Conservation (phyloP, 306 rosid genomes). For the Macrotyloma uniflorum region DNA sequence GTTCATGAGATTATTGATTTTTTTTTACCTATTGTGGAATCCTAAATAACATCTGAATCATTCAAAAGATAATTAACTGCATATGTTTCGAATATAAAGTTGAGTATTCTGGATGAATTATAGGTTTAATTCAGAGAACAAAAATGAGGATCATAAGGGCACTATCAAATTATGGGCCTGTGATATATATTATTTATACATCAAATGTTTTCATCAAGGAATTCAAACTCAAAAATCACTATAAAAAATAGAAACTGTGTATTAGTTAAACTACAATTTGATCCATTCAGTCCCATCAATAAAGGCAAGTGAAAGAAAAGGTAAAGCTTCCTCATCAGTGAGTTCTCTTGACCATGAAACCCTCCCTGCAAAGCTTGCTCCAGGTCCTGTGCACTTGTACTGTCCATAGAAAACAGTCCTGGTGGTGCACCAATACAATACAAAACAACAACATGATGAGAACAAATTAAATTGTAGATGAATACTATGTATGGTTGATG, state of each 20-base stretch:
- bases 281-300: slow-evolving; percentile 95
- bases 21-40: too few species aligned
- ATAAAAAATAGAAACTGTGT: neutral
- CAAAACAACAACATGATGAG: neutral
- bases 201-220: neutral
- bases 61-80: too few species aligned
- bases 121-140: neutral
- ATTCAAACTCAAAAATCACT: neutral
- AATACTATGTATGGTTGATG: too few species aligned
- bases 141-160: neutral
- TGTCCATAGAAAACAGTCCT: slow-evolving; percentile 99
- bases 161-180: neutral
- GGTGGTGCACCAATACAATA: slow-evolving; percentile 2
- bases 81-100: too few species aligned
- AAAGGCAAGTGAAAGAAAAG: slow-evolving; percentile 83
- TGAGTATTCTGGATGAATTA: too few species aligned
- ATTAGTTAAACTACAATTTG: slow-evolving; percentile 38
- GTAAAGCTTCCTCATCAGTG: slow-evolving; percentile 85
- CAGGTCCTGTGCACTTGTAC: slow-evolving; percentile 89
- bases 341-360: slow-evolving; percentile 97
- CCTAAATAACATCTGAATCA: too few species aligned
- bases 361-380: slow-evolving; percentile 87
- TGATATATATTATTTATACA: slow-evolving; percentile 15
- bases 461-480: neutral
- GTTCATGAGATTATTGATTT: too few species aligned